These are phyloP conservation scores for Sugiyamaella castrensis DNA, from an alignment of 1,139 yeast species.

Conservation along the genomic window DNA sequence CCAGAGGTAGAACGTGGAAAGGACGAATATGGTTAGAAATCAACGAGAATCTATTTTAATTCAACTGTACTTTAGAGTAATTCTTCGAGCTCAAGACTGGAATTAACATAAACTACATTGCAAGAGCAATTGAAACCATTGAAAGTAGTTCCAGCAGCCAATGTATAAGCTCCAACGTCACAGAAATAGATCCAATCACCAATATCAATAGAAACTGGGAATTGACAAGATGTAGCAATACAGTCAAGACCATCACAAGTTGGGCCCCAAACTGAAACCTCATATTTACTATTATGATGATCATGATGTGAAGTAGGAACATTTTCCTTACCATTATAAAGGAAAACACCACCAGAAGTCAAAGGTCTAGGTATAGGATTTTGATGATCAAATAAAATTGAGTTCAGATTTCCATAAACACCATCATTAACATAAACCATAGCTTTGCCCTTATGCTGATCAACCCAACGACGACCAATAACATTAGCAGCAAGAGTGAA, in stretches of 20 bases:
- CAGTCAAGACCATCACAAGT: constrained; percentile 97
- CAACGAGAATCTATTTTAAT: no score
- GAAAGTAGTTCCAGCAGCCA: constrained; percentile 84
- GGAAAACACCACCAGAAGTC: constrained; percentile 49
- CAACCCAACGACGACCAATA: constrained; percentile 66
- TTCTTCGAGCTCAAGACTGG: constrained; percentile 25
- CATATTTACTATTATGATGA: constrained; percentile 25
- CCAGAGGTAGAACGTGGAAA: no score
- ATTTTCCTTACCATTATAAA: constrained; percentile 35
- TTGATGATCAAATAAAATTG: constrained; percentile 91
- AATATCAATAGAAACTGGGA: constrained; percentile 61
- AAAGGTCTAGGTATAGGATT: constrained; percentile 67
- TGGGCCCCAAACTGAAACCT: constrained; percentile 90
- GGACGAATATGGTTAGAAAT: no score
- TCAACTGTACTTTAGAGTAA: background rate
- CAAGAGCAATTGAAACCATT: constrained; percentile 73
- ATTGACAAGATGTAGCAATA: constrained; percentile 51
- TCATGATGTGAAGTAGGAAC: constrained; percentile 14
- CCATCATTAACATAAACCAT: constrained; percentile 90
- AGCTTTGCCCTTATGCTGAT: constrained; percentile 31
- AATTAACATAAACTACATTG: constrained; percentile 58
- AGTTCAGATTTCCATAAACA: constrained; percentile 91
- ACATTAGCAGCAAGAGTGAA: constrained; percentile 83
- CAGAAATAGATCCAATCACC: constrained; percentile 95
- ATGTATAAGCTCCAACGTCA: constrained; percentile 89